These are phyloP conservation scores for Alternaria longipes DNA, from an alignment of 2,329 filamentous ascomycete genomes.

Conservation along the genomic window DNA sequence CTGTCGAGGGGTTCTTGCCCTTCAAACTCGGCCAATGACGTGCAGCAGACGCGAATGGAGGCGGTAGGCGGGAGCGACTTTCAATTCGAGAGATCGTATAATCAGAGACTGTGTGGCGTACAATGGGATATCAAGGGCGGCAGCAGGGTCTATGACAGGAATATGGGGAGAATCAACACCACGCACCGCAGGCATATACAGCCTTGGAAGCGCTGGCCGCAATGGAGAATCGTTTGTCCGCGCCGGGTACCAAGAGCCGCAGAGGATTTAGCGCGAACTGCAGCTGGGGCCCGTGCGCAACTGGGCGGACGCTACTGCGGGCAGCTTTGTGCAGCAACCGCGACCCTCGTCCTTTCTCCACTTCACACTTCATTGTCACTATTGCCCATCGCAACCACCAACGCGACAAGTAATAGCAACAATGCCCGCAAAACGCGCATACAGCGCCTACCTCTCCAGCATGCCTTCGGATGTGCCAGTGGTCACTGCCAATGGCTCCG, in stretches of 20 bases:
- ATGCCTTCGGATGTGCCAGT: slow-evolving; percentile 19
- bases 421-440: slow-evolving; percentile 33
- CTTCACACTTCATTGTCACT: slow-evolving; percentile 18
- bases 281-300: background rate
- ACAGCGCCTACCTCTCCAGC: slow-evolving; percentile 24
- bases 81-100: slow-evolving; percentile 1
- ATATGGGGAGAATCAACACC: slow-evolving; percentile 31
- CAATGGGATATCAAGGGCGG: slow-evolving; percentile 24
- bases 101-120: slow-evolving; percentile 20
- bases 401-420: slow-evolving; percentile 12
- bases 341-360: slow-evolving; percentile 17
- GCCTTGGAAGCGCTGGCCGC: slow-evolving; percentile 19
- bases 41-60: slow-evolving; percentile 32
- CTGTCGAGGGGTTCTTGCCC: slow-evolving; percentile 49
- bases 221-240: slow-evolving; percentile 15
- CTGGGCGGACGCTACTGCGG: slow-evolving; percentile 8
- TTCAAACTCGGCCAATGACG: slow-evolving; percentile 52
- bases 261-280: slow-evolving; percentile 16
- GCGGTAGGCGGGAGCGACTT: slow-evolving; percentile 11
- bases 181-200: slow-evolving; percentile 26
- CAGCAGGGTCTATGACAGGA: slow-evolving; percentile 31
- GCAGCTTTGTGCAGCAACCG: slow-evolving; percentile 16
- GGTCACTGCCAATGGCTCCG: slow-evolving; percentile 18
- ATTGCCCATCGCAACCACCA: slow-evolving; percentile 16
- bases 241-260: slow-evolving; percentile 7